These are phyloP conservation scores for Discostella stelligeroides DNA, from an alignment of 108 stramenopile genomes.

Conservation along the genomic window DNA sequence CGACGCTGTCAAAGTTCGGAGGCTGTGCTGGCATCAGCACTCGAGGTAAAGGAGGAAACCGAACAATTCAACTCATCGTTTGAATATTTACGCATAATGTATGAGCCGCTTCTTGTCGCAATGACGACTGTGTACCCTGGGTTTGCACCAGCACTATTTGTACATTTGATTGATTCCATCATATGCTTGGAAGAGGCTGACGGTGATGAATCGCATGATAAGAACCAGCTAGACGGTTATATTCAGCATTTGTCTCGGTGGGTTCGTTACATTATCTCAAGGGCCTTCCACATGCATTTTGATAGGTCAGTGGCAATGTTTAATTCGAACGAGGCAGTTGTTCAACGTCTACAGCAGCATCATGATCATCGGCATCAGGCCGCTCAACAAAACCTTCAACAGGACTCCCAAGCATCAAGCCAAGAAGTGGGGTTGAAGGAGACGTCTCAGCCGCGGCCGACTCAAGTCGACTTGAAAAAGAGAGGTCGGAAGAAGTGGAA, in stretches of 20 bases:
- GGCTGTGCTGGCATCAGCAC: neutral
- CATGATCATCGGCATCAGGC: neutral
- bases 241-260: conserved; percentile 32
- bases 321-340: neutral
- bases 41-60: conserved; percentile 5
- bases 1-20: conserved; percentile 26
- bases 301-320: conserved; percentile 34
- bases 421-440: neutral
- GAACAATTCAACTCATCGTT: conserved; percentile 24
- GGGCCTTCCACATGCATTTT: conserved; percentile 48
- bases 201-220: conserved; percentile 1
- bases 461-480: conserved; percentile 42
- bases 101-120: conserved; percentile 56
- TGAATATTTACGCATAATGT: conserved; percentile 53
- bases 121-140: conserved; percentile 67
- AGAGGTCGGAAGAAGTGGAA: conserved; percentile 43
- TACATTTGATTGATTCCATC: conserved; percentile 70
- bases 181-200: conserved; percentile 48
- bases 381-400: neutral
- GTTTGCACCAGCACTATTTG: conserved; percentile 57
- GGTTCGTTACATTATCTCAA: conserved; percentile 28
- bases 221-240: conserved; percentile 21
- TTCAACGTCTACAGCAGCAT: neutral
- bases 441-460: conserved; percentile 1
- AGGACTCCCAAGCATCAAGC: conserved; percentile 1